Evolutionary conservation across 2,329 filamentous ascomycete species (phyloP).

Genomic region (Trichoderma polysporum): DNA sequence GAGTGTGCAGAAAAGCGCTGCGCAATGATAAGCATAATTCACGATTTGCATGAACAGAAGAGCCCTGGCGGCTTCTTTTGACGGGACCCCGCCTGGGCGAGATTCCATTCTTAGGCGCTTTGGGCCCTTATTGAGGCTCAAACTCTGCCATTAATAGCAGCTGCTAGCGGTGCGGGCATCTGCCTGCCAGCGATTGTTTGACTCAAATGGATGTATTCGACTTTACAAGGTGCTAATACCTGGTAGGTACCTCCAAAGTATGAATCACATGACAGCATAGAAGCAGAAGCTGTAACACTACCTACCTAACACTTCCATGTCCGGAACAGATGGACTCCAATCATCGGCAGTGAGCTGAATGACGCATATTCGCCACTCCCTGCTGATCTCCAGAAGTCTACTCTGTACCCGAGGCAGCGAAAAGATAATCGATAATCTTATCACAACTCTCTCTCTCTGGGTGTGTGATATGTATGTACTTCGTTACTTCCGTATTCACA

Average conservation of each 20-base stretch:
- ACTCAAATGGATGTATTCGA: neutral
- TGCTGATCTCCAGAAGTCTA: neutral
- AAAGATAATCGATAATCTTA: too few relatives aligned
- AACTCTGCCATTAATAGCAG: neutral
- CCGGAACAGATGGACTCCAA: neutral
- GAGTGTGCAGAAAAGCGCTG: neutral
- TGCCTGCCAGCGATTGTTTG: neutral
- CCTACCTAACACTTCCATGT: neutral
- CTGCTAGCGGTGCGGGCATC: neutral
- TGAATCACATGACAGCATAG: neutral
- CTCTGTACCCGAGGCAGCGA: neutral
- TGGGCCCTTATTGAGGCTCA: neutral
- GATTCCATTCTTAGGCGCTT: neutral
- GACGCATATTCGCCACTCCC: neutral
- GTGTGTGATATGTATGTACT: too few relatives aligned
- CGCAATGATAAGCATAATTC: neutral
- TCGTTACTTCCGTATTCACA: neutral
- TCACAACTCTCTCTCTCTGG: too few relatives aligned
- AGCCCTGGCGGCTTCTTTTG: neutral
- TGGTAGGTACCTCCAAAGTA: too few relatives aligned
- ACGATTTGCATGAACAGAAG: neutral
- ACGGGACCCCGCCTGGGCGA: neutral
- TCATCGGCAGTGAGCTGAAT: neutral
- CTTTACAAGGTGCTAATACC: neutral
- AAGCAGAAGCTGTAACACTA: neutral